Evolutionary conservation across 345 rosid species (phyloP), one percentile per base, ranked within the genome.

Genomic region (Acer campestre): DNA sequence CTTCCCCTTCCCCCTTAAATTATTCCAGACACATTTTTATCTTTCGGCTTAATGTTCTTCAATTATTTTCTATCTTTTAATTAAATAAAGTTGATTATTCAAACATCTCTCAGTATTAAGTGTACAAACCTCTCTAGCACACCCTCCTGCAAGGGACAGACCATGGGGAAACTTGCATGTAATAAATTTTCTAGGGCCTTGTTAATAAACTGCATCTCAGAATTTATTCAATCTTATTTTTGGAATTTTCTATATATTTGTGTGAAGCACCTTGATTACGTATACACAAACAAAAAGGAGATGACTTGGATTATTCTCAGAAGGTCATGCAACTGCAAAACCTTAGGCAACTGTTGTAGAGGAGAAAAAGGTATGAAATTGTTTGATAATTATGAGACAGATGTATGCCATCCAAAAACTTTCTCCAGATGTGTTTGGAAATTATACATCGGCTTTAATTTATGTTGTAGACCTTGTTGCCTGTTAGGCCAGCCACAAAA

Each of bases 401-500:
- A 58, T 48, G 71, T 44, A 25, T 25, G 42, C 44, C 55, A 46
- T 53, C 31, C 5, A 27, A 51, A 46, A 6, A 61, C 14, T 9
- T 38, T 22, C 61, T 76, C 3, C 3, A 46, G 55, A 49, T 56
- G 25, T 69, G 40, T 40, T 58, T 31, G 20, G 20, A 29, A 31
- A 22, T 27, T 62, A 25, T 63, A 29, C 9, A 12, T 58, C 48
- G 38, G 97, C 31, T 75, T 73, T 67, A 66, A 18, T 78, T 62
- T 22, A 65, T 25, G 67, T 75, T 71, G 85, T 92, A 94, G 99
- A 88, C 84, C 79, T 73, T 83, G 20, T 83, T 96, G 88, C 97
- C 97, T 67, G 77, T 94, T 70, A 90, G 97, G 84, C 97, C 98
- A 58, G 98, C 98, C 61, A 92, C 98, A 79, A 46, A 96, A 92